phyloP scores from a whole-genome alignment of 78 protist genomes.

The Diacronema lutheri region DNA sequence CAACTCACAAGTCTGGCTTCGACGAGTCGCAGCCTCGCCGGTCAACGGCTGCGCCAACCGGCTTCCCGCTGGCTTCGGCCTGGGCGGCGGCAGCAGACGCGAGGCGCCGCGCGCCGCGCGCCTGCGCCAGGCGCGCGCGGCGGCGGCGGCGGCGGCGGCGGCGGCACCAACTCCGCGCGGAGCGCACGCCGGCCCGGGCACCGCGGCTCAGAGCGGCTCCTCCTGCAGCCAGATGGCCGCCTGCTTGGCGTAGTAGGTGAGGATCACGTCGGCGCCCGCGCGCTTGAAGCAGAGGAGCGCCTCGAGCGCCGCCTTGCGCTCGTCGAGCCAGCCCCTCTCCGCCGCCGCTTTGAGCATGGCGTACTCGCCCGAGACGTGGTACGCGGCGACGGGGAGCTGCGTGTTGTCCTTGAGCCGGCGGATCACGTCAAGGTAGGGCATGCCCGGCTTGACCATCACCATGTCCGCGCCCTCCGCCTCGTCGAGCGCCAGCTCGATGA shows the following conservation, averaged over 20 bases:
- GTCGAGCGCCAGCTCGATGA: slow-evolving; percentile 5
- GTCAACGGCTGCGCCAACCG: too few species aligned
- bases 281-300: slow-evolving; percentile 31
- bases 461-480: slow-evolving; percentile 13
- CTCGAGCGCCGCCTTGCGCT: slow-evolving; percentile 28
- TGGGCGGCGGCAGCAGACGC: too few species aligned
- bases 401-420: background rate
- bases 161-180: too few species aligned
- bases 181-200: too few species aligned
- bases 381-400: background rate
- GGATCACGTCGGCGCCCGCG: slow-evolving; percentile 39
- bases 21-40: too few species aligned
- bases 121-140: too few species aligned
- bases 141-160: too few species aligned
- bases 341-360: slow-evolving; percentile 39
- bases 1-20: too few species aligned
- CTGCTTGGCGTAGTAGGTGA: slow-evolving; percentile 47
- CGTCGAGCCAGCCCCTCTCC: slow-evolving; percentile 35
- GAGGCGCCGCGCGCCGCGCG: too few species aligned
- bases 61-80: too few species aligned
- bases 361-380: slow-evolving; percentile 29
- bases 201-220: too few species aligned
- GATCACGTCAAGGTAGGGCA: slow-evolving; percentile 26
- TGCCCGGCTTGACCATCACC: background rate
- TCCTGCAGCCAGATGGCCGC: slow-evolving; percentile 20